Base-by-base conservation (phyloP, 257 asterid genomes). In the Anisodus tanguticus region DNA sequence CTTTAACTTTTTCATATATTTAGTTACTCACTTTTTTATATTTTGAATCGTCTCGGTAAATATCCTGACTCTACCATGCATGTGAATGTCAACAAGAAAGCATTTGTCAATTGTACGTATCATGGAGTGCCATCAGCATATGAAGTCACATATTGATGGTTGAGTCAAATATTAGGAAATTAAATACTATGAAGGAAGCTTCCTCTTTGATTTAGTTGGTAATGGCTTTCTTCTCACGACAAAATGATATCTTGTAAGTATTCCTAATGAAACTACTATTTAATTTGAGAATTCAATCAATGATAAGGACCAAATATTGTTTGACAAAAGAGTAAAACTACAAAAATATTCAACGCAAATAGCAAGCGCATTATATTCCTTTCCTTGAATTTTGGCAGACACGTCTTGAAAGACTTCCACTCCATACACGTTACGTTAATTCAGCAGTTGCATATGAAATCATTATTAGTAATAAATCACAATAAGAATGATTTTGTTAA, bases 271-370 rank as follows among this genome's bases (percentile, higher is more conserved):
- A 47, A 22, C 4, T 39, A 8, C 6, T 51, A 22, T 22, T 49
- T 49, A 74, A 74, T 49, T 76, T 49, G 11, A 76, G 45, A 76
- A 51, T 15, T 72, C 43, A 51, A 51, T 51, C 63, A 76, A 76
- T 62, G 81, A 74, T 22, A 49, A 6, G 11, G 62, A 74, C 62
- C 45, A 9, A 72, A 45, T 10, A 19, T 19, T 74, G 41, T 5
- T 47, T 72, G 80, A 74, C 45, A 68, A 13, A 67, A 67, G 11
- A 35, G 47, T 68, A 35, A 67, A 5, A 67, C 19, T 35, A 67
- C 9, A 39, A 15, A 6, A 16, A 68, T 12, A 69, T 47, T 74
- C 8, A 47, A 74, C 11, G 12, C 43, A 4, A 26, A 11, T 12
- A 54, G 13, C 6, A 11, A 64, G 17, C 8, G 26, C 45, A 22